Conservation (phyloP, 495 filamentous ascomycete genomes). For the Talaromyces proteolyticus region DNA sequence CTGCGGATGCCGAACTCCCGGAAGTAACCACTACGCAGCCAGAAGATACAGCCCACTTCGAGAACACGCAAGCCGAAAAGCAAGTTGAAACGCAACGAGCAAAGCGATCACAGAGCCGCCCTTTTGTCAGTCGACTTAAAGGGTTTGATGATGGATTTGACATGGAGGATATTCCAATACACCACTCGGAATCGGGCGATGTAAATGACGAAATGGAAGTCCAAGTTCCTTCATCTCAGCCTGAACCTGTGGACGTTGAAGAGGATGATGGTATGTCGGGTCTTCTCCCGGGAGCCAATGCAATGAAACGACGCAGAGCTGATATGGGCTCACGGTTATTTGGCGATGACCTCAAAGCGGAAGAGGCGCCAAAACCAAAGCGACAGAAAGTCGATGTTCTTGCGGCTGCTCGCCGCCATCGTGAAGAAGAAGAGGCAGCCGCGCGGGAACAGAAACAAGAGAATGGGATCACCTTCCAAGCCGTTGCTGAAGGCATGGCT, state of each 20-base stretch:
- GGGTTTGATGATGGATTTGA: slow-evolving; percentile 62
- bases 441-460: slow-evolving; percentile 30
- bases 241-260: slow-evolving; percentile 20
- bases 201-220: slow-evolving; percentile 5
- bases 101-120: slow-evolving; percentile 27
- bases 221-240: slow-evolving; percentile 9
- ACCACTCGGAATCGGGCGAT: slow-evolving; percentile 8
- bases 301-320: slow-evolving; percentile 59
- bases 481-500: slow-evolving; percentile 52
- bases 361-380: slow-evolving; percentile 25
- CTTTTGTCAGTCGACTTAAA: slow-evolving; percentile 60
- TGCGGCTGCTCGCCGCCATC: slow-evolving; percentile 58
- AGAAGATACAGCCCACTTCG: not conserved
- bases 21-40: not conserved
- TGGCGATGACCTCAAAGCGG: slow-evolving; percentile 13
- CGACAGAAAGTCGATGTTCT: slow-evolving; percentile 63
- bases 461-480: slow-evolving; percentile 53
- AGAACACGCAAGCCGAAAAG: slow-evolving; percentile 2
- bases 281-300: slow-evolving; percentile 65
- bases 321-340: slow-evolving; percentile 17
- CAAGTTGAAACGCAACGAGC: slow-evolving; percentile 9
- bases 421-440: slow-evolving; percentile 63
- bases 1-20: not conserved
- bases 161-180: slow-evolving; percentile 35
- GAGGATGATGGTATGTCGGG: slow-evolving; percentile 53